Conservation (phyloP, 2,329 filamentous ascomycete species). For the Claviceps arundinis region DNA sequence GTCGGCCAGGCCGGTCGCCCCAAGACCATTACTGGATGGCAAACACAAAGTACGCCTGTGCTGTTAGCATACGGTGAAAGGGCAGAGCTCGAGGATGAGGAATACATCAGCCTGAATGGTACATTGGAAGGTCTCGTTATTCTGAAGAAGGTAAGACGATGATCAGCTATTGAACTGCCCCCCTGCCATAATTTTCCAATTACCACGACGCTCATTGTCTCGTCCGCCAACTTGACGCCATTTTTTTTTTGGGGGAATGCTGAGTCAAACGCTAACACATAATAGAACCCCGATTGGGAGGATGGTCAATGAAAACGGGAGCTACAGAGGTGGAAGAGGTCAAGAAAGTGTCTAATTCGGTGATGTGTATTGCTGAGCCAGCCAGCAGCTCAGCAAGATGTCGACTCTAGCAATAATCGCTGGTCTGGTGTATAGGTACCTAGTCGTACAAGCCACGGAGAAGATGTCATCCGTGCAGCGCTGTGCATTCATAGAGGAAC, state of each 20-base stretch:
- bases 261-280: constrained; percentile 8
- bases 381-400: constrained; percentile 2
- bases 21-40: constrained; percentile 99
- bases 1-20: constrained; percentile 93
- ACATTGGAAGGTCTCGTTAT: constrained; percentile 92
- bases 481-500: constrained; percentile 16
- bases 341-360: not conserved
- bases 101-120: constrained; percentile 85
- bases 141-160: constrained; percentile 69
- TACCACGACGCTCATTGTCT: too few relatives aligned
- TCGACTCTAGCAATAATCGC: constrained; percentile 1
- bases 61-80: constrained; percentile 88
- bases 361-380: not conserved
- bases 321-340: not conserved
- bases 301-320: constrained; percentile 22
- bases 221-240: too few relatives aligned
- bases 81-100: constrained; percentile 92
- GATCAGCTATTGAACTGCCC: not conserved
- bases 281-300: constrained; percentile 27
- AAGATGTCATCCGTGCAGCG: not conserved
- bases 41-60: constrained; percentile 98
- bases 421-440: constrained; percentile 20
- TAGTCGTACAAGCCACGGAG: constrained; percentile 14
- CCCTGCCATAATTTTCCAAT: too few relatives aligned
- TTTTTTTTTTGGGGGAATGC: too few relatives aligned